A percentile compares a stretch with the other conserved stretches of the same genome.
These are phyloP conservation scores for Puccinia polysora DNA, from an alignment of 1,284 basidiomycete genomes.

Conservation along the genomic window DNA sequence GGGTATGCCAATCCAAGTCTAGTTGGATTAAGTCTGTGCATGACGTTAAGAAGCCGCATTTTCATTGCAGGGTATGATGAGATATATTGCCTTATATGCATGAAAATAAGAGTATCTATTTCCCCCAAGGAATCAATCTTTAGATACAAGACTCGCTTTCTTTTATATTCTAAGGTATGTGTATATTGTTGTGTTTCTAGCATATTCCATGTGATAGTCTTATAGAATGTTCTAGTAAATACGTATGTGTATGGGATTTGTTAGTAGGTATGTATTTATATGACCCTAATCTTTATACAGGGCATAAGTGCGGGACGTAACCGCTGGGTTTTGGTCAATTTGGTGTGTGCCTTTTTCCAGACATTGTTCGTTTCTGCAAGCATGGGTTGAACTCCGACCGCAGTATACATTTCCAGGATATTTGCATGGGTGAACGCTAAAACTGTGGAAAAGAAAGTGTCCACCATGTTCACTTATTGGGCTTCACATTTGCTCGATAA, in stretches of 20 bases:
- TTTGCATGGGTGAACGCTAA: conserved; percentile 15
- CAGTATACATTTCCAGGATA: conserved; percentile 10
- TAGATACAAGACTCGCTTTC: too few relatives aligned
- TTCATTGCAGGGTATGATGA: conserved; percentile 73
- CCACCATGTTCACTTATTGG: neutral
- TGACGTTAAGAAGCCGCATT: conserved; percentile 70
- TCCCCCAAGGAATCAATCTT: too few relatives aligned
- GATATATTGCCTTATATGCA: too few relatives aligned
- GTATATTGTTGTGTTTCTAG: too few relatives aligned
- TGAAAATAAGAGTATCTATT: too few relatives aligned
- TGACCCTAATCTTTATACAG: too few relatives aligned
- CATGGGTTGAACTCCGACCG: neutral
- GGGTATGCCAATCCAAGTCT: conserved; percentile 68
- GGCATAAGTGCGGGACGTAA: conserved; percentile 62
- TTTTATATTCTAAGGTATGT: too few relatives aligned
- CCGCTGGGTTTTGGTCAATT: conserved; percentile 69
- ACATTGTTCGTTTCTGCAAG: conserved; percentile 24
- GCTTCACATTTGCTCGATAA: too few relatives aligned
- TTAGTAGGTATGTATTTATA: too few relatives aligned
- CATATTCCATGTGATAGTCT: too few relatives aligned
- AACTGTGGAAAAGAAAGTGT: neutral
- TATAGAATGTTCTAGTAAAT: too few relatives aligned
- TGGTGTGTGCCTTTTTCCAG: conserved; percentile 58
- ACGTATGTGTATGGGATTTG: too few relatives aligned
- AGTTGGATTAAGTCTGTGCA: conserved; percentile 70